Conservation (phyloP, 345 rosid species). For the Eucalyptus coolabah region DNA sequence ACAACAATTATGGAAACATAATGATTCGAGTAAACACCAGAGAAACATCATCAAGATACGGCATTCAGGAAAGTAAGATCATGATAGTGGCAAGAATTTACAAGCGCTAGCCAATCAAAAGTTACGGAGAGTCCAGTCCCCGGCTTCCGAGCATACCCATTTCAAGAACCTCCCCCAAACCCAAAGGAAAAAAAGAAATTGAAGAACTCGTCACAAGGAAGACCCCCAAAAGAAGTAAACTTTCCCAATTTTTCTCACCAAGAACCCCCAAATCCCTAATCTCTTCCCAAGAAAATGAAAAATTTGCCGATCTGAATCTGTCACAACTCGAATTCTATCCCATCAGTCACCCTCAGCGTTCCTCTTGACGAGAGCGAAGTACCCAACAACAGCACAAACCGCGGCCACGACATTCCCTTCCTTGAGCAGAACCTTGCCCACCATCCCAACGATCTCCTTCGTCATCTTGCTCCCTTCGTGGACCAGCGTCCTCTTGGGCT, state of each 20-base stretch:
- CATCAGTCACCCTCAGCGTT: conserved; percentile 15
- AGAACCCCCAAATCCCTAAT: neutral
- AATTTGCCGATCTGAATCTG: neutral
- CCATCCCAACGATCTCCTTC: conserved; percentile 59
- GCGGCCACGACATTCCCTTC: conserved; percentile 94
- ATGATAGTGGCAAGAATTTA: neutral
- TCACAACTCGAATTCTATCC: neutral
- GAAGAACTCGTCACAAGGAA: neutral
- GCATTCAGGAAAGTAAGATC: neutral
- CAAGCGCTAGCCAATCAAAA: neutral
- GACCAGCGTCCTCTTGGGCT: conserved; percentile 63
- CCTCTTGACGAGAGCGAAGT: conserved; percentile 64
- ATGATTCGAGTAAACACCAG: neutral
- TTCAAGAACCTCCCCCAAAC: neutral
- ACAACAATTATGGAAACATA: neutral
- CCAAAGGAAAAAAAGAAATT: neutral
- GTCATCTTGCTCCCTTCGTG: conserved; percentile 86
- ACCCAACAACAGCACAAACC: conserved; percentile 79
- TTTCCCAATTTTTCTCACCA: neutral
- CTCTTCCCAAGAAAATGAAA: neutral
- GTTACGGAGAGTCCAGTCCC: neutral
- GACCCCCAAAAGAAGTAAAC: neutral
- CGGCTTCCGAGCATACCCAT: neutral
- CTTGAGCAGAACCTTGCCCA: conserved; percentile 72
- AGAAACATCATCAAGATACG: neutral